These are phyloP conservation scores for Zygoascus hellenicus DNA, from an alignment of 1,139 yeast genomes.

Conservation along the genomic window DNA sequence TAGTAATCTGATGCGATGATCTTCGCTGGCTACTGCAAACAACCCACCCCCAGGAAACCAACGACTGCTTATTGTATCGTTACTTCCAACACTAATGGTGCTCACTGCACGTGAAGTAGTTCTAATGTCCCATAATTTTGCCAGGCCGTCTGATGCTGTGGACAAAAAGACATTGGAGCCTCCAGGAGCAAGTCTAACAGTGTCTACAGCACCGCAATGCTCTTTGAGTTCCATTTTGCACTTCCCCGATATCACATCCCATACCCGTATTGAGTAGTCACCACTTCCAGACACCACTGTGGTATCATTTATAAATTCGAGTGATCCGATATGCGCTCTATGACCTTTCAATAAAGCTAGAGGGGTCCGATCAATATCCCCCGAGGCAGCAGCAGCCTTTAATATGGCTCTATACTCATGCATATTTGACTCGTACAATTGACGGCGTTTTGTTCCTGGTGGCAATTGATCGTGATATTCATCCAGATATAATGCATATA, in stretches of 20 bases:
- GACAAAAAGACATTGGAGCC: conserved; percentile 64
- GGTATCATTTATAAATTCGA: conserved; percentile 52
- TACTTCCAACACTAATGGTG: conserved; percentile 46
- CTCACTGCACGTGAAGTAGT: conserved; percentile 65
- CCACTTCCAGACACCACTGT: conserved; percentile 72
- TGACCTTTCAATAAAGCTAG: conserved; percentile 65
- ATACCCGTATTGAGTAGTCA: conserved; percentile 71
- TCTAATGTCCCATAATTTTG: conserved; percentile 92
- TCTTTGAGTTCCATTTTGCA: conserved; percentile 56
- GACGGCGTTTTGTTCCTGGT: conserved; percentile 43
- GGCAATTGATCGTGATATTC: neutral
- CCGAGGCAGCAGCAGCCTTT: neutral
- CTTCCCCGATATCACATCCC: conserved; percentile 69
- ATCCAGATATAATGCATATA: conserved; percentile 39
- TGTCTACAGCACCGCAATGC: conserved; percentile 76
- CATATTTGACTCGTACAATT: conserved; percentile 71
- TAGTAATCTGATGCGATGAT: conserved; percentile 64
- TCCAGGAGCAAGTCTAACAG: conserved; percentile 40
- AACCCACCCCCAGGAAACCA: conserved; percentile 66
- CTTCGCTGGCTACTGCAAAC: conserved; percentile 58
- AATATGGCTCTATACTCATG: conserved; percentile 2
- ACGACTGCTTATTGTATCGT: conserved; percentile 63
- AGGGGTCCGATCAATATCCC: conserved; percentile 25
- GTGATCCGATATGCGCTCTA: conserved; percentile 72
- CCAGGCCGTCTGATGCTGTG: conserved; percentile 90